A percentile compares a stretch with the other conserved stretches of the same genome.
These are phyloP conservation scores for Uronychia binucleata DNA, from an alignment of 73 alveolate genomes.

Conservation along the genomic window DNA sequence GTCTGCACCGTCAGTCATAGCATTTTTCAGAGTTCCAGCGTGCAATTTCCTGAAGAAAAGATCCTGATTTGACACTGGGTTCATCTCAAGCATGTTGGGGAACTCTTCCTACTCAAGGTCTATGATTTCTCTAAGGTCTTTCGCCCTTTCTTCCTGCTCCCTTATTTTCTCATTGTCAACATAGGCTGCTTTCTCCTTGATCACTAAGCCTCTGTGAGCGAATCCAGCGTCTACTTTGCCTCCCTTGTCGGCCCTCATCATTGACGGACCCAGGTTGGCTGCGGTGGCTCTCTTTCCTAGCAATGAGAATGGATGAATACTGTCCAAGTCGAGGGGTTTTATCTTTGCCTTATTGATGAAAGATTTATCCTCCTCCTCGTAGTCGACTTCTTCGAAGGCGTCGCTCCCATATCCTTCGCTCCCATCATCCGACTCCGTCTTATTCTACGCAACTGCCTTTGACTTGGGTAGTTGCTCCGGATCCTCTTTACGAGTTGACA, in stretches of 20 bases:
- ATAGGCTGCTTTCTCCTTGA: constrained; percentile 16
- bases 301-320: constrained; percentile 5
- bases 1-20: constrained; percentile 15
- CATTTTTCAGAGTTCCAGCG: constrained; percentile 38
- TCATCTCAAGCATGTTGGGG: constrained; percentile 52
- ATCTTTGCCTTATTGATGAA: background rate
- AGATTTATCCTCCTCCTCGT: constrained; percentile 20
- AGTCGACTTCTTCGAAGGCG: constrained; percentile 44
- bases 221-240: constrained; percentile 23
- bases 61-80: constrained; percentile 41
- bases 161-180: constrained; percentile 40
- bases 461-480: background rate
- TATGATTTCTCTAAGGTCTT: constrained; percentile 35
- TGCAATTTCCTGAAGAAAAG: constrained; percentile 32
- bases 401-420: constrained; percentile 38
- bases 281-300: constrained; percentile 34
- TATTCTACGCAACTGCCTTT: background rate
- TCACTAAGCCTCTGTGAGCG: constrained; percentile 21
- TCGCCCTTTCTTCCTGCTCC: constrained; percentile 39
- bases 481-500: background rate
- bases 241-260: constrained; percentile 2
- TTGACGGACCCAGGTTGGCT: background rate
- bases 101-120: constrained; percentile 49
- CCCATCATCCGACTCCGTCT: constrained; percentile 17
- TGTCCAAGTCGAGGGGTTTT: constrained; percentile 36